These are phyloP conservation scores for Amanita rubescens DNA, from an alignment of 768 basidiomycete genomes.

Conservation along the genomic window DNA sequence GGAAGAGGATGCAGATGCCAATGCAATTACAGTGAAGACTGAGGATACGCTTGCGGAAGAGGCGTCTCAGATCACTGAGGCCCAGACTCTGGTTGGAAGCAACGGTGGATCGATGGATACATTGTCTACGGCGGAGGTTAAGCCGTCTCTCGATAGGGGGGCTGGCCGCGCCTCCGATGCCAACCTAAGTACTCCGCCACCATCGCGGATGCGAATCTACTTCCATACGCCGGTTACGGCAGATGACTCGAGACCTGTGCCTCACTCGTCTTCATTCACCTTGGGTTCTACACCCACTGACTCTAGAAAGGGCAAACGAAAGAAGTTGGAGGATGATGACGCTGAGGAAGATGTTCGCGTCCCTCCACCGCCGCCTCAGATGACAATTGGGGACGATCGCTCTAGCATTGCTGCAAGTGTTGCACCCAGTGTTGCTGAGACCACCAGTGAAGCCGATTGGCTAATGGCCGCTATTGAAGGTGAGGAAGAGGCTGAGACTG, in stretches of 20 bases:
- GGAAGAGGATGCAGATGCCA: slow-evolving; percentile 22
- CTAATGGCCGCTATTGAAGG: slow-evolving; percentile 84
- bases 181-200: slow-evolving; percentile 40
- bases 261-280: slow-evolving; percentile 46
- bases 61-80: slow-evolving; percentile 7
- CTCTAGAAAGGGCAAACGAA: slow-evolving; percentile 74
- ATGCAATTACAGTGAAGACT: slow-evolving; percentile 13
- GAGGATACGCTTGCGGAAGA: slow-evolving; percentile 1
- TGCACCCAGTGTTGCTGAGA: slow-evolving; percentile 63
- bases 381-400: slow-evolving; percentile 41
- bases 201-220: slow-evolving; percentile 84
- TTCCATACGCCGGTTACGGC: slow-evolving; percentile 85
- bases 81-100: slow-evolving; percentile 20
- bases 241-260: slow-evolving; percentile 73
- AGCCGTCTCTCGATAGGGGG: slow-evolving; percentile 18
- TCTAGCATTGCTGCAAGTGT: slow-evolving; percentile 50
- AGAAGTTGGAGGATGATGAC: slow-evolving; percentile 87
- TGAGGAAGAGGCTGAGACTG: slow-evolving; percentile 49
- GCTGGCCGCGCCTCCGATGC: slow-evolving; percentile 21
- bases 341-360: slow-evolving; percentile 61
- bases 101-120: slow-evolving; percentile 21
- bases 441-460: slow-evolving; percentile 79
- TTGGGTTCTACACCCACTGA: slow-evolving; percentile 45
- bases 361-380: slow-evolving; percentile 58
- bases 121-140: slow-evolving; percentile 21